Evolutionary conservation across 306 rosid genomes (phyloP).

Genomic region (Prunus mira): DNA sequence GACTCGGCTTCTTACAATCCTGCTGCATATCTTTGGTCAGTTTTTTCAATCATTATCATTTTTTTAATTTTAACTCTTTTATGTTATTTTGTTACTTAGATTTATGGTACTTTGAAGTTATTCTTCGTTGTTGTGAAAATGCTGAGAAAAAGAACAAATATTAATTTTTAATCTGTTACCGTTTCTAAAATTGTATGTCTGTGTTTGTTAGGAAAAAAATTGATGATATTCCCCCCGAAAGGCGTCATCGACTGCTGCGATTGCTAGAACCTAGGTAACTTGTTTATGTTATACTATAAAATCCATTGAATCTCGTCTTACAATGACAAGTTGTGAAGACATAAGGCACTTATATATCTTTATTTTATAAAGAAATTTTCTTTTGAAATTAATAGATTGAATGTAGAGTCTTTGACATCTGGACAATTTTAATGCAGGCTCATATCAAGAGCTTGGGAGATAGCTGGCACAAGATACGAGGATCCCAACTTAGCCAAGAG

Average conservation of each 20-base stretch:
- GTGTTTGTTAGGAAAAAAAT: conserved; percentile 71
- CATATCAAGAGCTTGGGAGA: conserved; percentile 78
- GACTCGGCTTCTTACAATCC: conserved; percentile 71
- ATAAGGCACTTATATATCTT: background rate
- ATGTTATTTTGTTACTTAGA: background rate
- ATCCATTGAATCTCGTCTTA: background rate
- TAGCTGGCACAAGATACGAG: conserved; percentile 73
- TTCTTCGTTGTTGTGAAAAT: background rate
- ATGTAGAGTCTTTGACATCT: conserved; percentile 22
- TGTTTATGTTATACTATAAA: background rate
- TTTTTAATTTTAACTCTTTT: no score
- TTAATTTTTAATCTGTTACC: conserved; percentile 7
- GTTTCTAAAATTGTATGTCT: background rate
- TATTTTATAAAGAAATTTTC: background rate
- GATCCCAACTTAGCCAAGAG: conserved; percentile 68
- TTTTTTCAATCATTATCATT: background rate
- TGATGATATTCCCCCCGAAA: conserved; percentile 77
- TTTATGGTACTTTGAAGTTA: background rate
- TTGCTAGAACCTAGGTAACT: conserved; percentile 65
- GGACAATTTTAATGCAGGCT: conserved; percentile 50
- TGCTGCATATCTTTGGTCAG: conserved; percentile 78
- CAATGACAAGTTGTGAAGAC: background rate
- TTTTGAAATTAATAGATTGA: background rate
- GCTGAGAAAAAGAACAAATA: background rate
- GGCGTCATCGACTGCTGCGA: conserved; percentile 63